Base-by-base conservation (phyloP, 1,284 basidiomycete genomes). In the Sanghuangporus sanghuang region DNA sequence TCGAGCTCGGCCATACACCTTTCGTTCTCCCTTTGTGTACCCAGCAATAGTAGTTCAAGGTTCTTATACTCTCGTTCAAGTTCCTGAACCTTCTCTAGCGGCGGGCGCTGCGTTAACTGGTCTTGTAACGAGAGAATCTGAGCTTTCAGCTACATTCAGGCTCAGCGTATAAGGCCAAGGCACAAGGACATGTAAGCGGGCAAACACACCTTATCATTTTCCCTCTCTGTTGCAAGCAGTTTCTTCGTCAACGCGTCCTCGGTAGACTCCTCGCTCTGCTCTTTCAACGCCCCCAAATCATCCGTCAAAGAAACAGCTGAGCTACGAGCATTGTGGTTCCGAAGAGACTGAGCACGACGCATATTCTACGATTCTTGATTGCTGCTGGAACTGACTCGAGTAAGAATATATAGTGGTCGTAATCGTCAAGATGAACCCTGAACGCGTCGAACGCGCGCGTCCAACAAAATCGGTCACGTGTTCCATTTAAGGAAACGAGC, bases 1-100 rank as follows among this genome's bases (percentile, higher is more conserved):
- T 90, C 88, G 2, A 90, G 76, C 64, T 90, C 87, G 0, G 81
- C 77, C 89, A 91, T 91, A 66, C 85, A 87, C 52, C 87, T 78
- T 68, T 90, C 89, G 66, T 92, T 92, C 75, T 92, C 89, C 59
- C 87, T 75, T 67, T 90, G 89, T 0, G 88, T 90, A 0, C 89
- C 90, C 65, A 88, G 82, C 0, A 91, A 73, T 2, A 92, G 75
- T 12, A 92, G 75, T 44, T 90, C 89, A 0, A 90, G 76, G 64
- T 87, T 87, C 68, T 83, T 85, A 69, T 85, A 84, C 68, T 92
- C 89, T 68, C 83, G 85, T 71, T 87, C 78, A 38, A 91, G 73
- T 44, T 79, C 80, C 66, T 88, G 83, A 18, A 90, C 76, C 0
- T 75, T 75, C 66, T 91, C 88, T 32, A 85, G 65, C 3, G 89